Percentiles rank a stretch among this genome's conserved stretches.
phyloP scores from a whole-genome alignment of 495 filamentous ascomycete genomes.

The Bryoglossum gracile region DNA sequence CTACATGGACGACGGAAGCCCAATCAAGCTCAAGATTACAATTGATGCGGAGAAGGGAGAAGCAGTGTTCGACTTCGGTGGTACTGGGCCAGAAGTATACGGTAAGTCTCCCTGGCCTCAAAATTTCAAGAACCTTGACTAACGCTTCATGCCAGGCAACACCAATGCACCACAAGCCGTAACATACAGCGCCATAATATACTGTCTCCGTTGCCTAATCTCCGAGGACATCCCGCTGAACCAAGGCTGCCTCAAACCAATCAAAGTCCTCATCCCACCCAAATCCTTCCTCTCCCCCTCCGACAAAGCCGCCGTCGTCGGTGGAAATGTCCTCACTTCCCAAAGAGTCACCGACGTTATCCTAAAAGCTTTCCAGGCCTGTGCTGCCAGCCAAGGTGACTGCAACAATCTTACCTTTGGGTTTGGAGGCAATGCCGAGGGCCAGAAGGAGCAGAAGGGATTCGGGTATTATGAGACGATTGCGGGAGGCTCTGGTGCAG shows the following conservation, averaged over 20 bases:
- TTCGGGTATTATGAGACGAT: constrained; percentile 99
- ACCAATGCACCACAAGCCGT: constrained; percentile 94
- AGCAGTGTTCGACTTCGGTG: constrained; percentile 83
- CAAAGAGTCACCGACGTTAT: constrained; percentile 95
- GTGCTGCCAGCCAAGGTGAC: constrained; percentile 84
- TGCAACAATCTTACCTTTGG: constrained; percentile 88
- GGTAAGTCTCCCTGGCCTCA: constrained; percentile 33
- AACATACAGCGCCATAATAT: constrained; percentile 93
- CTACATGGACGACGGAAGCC: constrained; percentile 90
- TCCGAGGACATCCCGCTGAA: constrained; percentile 92
- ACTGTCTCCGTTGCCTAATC: constrained; percentile 89
- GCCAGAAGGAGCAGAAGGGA: constrained; percentile 53
- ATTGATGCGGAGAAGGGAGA: constrained; percentile 80
- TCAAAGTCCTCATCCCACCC: constrained; percentile 77
- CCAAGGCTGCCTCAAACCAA: constrained; percentile 87
- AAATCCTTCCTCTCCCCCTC: constrained; percentile 80
- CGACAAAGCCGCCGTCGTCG: constrained; percentile 84
- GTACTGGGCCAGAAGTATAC: constrained; percentile 90
- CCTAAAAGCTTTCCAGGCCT: constrained; percentile 81
- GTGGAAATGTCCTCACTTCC: constrained; percentile 86
- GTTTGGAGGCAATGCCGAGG: constrained; percentile 72
- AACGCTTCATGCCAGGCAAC: constrained; percentile 44
- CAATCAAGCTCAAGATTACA: constrained; percentile 74
- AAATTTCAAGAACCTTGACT: background rate
- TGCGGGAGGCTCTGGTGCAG: constrained; percentile 85